These are phyloP conservation scores for Curvularia lunata DNA, from an alignment of 2,329 filamentous ascomycete species.

Conservation along the genomic window DNA sequence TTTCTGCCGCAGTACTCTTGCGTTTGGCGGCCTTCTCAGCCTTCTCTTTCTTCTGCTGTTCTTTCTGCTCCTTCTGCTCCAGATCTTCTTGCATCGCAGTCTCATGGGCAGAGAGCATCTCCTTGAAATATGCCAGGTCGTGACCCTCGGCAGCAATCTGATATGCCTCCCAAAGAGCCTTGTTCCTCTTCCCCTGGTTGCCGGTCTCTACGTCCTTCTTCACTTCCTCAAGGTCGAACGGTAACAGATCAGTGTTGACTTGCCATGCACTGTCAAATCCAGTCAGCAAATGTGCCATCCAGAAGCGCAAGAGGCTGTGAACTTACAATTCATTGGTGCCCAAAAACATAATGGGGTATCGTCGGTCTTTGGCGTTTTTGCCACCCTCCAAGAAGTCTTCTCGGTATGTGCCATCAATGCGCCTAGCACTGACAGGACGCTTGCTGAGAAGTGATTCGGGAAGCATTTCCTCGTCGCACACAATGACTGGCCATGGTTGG, in stretches of 20 bases:
- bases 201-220: constrained; percentile 72
- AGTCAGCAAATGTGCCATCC: constrained; percentile 13
- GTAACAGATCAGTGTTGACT: constrained; percentile 79
- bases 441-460: constrained; percentile 76
- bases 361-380: constrained; percentile 82
- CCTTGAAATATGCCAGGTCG: constrained; percentile 82
- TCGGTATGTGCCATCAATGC: constrained; percentile 83
- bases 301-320: not conserved
- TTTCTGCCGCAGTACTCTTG: constrained; percentile 46
- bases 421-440: constrained; percentile 83
- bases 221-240: constrained; percentile 76
- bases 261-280: constrained; percentile 77
- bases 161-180: constrained; percentile 80
- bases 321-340: constrained; percentile 97
- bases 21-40: constrained; percentile 61
- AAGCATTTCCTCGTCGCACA: constrained; percentile 94
- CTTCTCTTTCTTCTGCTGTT: constrained; percentile 65
- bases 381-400: constrained; percentile 87
- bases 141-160: constrained; percentile 79
- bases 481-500: constrained; percentile 90
- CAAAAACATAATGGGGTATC: constrained; percentile 94
- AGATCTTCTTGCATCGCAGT: constrained; percentile 62
- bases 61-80: constrained; percentile 69
- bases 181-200: constrained; percentile 84
- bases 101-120: constrained; percentile 68